These are phyloP conservation scores for Arabis alpina DNA, from an alignment of 345 rosid species.

Conservation along the genomic window DNA sequence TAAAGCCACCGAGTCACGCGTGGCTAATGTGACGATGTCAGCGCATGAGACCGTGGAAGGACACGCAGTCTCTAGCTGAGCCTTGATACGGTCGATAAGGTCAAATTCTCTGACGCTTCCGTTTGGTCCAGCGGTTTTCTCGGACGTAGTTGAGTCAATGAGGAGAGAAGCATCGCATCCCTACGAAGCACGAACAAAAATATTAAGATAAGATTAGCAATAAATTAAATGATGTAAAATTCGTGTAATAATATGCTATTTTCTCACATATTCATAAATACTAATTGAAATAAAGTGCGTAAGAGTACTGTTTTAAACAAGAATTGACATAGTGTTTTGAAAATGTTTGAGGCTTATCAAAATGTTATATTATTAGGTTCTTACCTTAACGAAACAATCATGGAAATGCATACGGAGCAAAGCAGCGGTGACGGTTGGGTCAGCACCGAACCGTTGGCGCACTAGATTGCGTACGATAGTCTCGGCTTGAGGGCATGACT, in stretches of 20 bases:
- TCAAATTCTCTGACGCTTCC: constrained; percentile 64
- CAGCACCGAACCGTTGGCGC: constrained; percentile 44
- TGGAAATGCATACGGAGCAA: constrained; percentile 92
- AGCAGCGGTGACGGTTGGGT: constrained; percentile 59
- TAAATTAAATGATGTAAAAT: background rate
- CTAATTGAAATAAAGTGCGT: no score
- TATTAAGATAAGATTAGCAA: background rate
- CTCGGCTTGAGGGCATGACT: constrained; percentile 68
- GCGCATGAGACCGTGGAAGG: constrained; percentile 77
- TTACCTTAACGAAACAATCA: constrained; percentile 77
- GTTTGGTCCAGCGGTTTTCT: constrained; percentile 72
- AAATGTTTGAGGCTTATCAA: constrained; percentile 2
- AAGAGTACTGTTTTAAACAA: no score
- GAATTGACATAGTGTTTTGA: no score
- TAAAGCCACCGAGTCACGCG: constrained; percentile 43
- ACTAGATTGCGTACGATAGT: constrained; percentile 53
- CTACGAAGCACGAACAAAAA: constrained; percentile 28
- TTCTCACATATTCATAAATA: background rate
- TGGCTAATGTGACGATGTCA: constrained; percentile 48
- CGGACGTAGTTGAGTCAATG: constrained; percentile 59
- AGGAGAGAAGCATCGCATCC: constrained; percentile 88
- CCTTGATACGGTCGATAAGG: constrained; percentile 64
- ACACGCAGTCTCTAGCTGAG: constrained; percentile 57
- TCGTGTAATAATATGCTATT: background rate
- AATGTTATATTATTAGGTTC: constrained; percentile 7